Evolutionary conservation across 257 asterid species (phyloP).

Genomic region (Parsonsia alboflavescens): DNA sequence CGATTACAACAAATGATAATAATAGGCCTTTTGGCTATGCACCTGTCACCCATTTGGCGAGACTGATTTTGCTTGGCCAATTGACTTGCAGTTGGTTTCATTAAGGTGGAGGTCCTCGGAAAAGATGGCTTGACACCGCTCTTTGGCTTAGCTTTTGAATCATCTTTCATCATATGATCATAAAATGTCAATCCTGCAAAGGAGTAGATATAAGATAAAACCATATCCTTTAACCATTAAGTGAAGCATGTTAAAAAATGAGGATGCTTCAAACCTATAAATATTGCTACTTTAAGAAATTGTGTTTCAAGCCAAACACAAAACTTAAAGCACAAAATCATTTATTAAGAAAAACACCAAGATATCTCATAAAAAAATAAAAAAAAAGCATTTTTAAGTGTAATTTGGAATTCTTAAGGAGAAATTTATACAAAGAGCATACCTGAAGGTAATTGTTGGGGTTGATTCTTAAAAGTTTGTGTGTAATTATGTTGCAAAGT

Average conservation of each 20-base stretch:
- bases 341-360: not conserved
- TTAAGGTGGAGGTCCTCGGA: conserved; percentile 77
- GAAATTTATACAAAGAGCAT: conserved; percentile 2
- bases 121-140: conserved; percentile 38
- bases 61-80: conserved; percentile 84
- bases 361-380: not conserved
- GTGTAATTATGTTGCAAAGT: conserved; percentile 28
- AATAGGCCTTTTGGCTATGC: conserved; percentile 4
- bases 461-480: conserved; percentile 38
- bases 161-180: conserved; percentile 40
- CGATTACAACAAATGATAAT: not conserved
- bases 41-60: conserved; percentile 58
- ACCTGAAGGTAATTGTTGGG: conserved; percentile 60
- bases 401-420: not conserved
- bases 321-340: not conserved
- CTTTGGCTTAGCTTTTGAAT: conserved; percentile 41
- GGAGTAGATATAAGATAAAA: not conserved
- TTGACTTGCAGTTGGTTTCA: conserved; percentile 96
- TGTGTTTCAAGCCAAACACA: not conserved
- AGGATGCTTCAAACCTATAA: not conserved
- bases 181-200: conserved; percentile 55
- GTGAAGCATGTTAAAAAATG: not conserved
- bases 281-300: not conserved
- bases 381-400: not conserved
- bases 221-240: not conserved